Percentiles rank a stretch among this genome's conserved stretches.
Evolutionary conservation across 495 filamentous ascomycete genomes (phyloP).

Genomic region (Tuber brumale): DNA sequence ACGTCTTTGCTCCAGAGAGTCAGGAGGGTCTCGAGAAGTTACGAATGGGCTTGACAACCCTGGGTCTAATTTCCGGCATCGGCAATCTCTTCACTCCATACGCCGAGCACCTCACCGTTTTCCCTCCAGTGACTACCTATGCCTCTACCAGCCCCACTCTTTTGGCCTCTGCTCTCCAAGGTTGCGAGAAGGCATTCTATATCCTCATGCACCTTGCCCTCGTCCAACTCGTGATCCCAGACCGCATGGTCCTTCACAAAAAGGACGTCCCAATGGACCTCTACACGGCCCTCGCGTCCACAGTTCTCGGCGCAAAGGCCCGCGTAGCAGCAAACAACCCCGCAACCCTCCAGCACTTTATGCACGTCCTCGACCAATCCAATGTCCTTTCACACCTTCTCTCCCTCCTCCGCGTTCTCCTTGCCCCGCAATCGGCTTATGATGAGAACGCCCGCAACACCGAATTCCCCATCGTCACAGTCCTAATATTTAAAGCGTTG

Average conservation of each 20-base stretch:
- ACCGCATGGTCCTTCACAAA: conserved; percentile 34
- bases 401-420: conserved; percentile 31
- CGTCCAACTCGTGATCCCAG: conserved; percentile 35
- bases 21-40: conserved; percentile 21
- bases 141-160: conserved; percentile 19
- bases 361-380: conserved; percentile 26
- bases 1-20: conserved; percentile 30
- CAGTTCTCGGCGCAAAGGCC: conserved; percentile 36
- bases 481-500: conserved; percentile 39
- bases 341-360: conserved; percentile 22
- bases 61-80: conserved; percentile 36
- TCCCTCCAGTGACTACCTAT: conserved; percentile 14
- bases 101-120: conserved; percentile 14
- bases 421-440: conserved; percentile 26
- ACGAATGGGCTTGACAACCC: conserved; percentile 29
- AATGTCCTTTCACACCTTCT: conserved; percentile 28
- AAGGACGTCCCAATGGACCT: conserved; percentile 38
- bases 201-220: conserved; percentile 36
- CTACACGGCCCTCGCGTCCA: conserved; percentile 31
- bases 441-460: conserved; percentile 30
- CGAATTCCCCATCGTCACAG: conserved; percentile 33
- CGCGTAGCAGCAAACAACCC: conserved; percentile 17
- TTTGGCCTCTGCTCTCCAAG: conserved; percentile 26
- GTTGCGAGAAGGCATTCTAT: conserved; percentile 37
- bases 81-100: conserved; percentile 32